phyloP scores from a whole-genome alignment of 768 basidiomycete species.

The Cytidiella melzeri region DNA sequence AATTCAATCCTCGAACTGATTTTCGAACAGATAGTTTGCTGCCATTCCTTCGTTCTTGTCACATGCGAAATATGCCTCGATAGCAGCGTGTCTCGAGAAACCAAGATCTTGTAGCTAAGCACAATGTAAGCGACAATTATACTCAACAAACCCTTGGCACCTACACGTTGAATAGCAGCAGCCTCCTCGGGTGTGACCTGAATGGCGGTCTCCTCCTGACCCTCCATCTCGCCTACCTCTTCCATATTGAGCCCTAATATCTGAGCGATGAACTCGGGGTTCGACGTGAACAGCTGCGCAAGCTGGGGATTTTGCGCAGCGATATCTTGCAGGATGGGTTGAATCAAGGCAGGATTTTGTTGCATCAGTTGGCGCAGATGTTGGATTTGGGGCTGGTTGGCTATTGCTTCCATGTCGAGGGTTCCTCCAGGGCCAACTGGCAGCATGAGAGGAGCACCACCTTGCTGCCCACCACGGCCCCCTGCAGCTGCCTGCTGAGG shows the following conservation, averaged over 20 bases:
- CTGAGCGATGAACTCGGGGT: slow-evolving; percentile 45
- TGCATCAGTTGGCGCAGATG: slow-evolving; percentile 67
- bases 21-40: slow-evolving; percentile 89
- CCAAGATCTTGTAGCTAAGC: slow-evolving; percentile 78
- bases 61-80: slow-evolving; percentile 91
- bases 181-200: slow-evolving; percentile 82
- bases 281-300: slow-evolving; percentile 53
- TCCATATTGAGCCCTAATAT: slow-evolving; percentile 35
- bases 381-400: slow-evolving; percentile 57
- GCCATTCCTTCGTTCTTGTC: slow-evolving; percentile 97
- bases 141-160: slow-evolving; percentile 30
- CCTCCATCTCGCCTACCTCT: slow-evolving; percentile 37
- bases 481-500: slow-evolving; percentile 24
- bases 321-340: slow-evolving; percentile 81
- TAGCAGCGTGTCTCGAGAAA: slow-evolving; percentile 72
- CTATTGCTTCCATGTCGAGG: slow-evolving; percentile 47
- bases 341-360: slow-evolving; percentile 74
- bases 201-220: slow-evolving; percentile 46
- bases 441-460: slow-evolving; percentile 11
- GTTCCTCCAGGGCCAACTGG: slow-evolving; percentile 28
- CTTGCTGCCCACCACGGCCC: slow-evolving; percentile 29
- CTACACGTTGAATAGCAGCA: slow-evolving; percentile 83
- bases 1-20: slow-evolving; percentile 44
- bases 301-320: slow-evolving; percentile 68
- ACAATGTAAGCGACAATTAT: neutral